Percentiles rank a stretch among this genome's conserved stretches.
These are phyloP conservation scores for Cladosporium colombiae DNA, from an alignment of 2,329 filamentous ascomycete genomes.

Conservation along the genomic window DNA sequence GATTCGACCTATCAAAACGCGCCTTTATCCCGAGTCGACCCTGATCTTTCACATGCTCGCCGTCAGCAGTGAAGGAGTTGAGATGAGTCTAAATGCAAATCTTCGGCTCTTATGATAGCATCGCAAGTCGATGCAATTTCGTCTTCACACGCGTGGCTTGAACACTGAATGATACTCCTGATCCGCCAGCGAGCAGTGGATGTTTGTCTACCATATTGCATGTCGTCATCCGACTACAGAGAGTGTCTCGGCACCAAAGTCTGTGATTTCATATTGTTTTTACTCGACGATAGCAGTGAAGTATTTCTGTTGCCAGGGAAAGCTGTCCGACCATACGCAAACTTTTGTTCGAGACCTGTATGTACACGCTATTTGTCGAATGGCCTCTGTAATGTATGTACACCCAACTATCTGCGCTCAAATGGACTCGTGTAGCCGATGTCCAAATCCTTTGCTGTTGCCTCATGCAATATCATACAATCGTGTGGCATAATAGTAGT, in stretches of 20 bases:
- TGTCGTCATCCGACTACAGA: not conserved
- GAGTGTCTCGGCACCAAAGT: not conserved
- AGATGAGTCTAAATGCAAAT: not conserved
- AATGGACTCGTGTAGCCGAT: not conserved
- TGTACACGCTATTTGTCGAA: not conserved
- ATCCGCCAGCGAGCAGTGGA: not conserved
- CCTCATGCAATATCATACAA: not conserved
- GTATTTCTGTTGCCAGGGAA: not conserved
- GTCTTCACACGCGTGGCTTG: not conserved
- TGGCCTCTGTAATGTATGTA: not conserved
- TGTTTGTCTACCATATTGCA: not conserved
- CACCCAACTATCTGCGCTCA: not conserved
- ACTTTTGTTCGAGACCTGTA: not conserved
- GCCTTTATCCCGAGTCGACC: not conserved
- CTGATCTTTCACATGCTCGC: slow-evolving; percentile 3
- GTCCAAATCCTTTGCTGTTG: not conserved
- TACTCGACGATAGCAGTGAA: not conserved
- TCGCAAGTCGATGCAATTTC: not conserved
- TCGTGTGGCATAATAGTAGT: not conserved
- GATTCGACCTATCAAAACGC: not conserved
- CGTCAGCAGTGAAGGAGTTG: not conserved
- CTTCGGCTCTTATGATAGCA: not conserved
- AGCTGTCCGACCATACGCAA: too few relatives aligned
- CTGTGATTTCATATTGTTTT: not conserved
- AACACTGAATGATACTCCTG: not conserved